Evolutionary conservation across 495 filamentous ascomycete genomes (phyloP), one percentile per base, ranked within the genome.

Genomic region (Xylaria longipes): DNA sequence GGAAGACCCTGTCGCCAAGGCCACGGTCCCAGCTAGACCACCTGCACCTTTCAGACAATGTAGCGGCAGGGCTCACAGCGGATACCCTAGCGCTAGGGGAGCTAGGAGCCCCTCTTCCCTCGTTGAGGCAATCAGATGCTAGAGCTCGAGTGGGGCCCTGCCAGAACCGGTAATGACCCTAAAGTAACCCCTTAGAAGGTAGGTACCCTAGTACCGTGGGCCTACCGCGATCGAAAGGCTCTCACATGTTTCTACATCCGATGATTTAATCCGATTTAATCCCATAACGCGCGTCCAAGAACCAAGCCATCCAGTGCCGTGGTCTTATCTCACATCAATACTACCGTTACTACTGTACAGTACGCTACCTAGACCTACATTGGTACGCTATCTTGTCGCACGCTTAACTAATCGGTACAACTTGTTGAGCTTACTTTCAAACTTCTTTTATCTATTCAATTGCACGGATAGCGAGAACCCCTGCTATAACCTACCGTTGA

Each of bases 161-260:
- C 69, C 61, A 25, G 37, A 71, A 71, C 41, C 45, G 69, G 69
- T 48, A 71, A 70, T 69, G n/a, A 43, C 43, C 20, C 25, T 52
- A 9, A 25, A 61, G n/a, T 1, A n/a, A 9, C 27, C 39, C 15
- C 35, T 45, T 31, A 33, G 9, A 52, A 33, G 50, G 12, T 27
- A 25, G n/a, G n/a, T n/a, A n/a, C n/a, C n/a, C n/a, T n/a, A n/a
- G n/a, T n/a, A n/a, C n/a, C n/a, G 54, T 57, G 31, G 37, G 56
- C 56, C 56, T 60, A 31, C 56, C 31, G 56, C 17, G 20, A 60
- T 9, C 22, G 37, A 37, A 35, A 22, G 56, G 17, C 29, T 9
- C 2, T 9, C 56, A 8, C 8, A n/a, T 60, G 56, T 12, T 33
- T 37, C 56, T n/a, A 50, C n/a, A 20, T 15, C 15, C n/a, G 46